Percentiles rank a stretch among this genome's conserved stretches.
Conservation (phyloP, 805 yeast species). For the Schwanniomyces polymorphus region DNA sequence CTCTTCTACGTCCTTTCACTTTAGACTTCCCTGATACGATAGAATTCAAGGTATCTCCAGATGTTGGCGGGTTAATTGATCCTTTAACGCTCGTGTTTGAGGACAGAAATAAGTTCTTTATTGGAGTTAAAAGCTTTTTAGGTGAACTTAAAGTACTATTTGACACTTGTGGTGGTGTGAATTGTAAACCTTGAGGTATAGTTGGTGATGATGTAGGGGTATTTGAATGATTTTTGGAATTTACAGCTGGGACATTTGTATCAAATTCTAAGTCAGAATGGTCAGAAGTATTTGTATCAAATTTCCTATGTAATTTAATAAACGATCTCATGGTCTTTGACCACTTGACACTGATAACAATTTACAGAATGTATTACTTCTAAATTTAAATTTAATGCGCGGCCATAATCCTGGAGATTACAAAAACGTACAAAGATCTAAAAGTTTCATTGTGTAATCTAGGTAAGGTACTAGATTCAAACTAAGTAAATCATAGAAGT, state of each 20-base stretch:
- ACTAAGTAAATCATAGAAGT: too few relatives aligned
- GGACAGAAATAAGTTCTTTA: slow-evolving; percentile 28
- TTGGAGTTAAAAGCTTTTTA: slow-evolving; percentile 37
- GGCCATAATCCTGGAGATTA: background rate
- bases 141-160: slow-evolving; percentile 24
- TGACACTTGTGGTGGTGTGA: slow-evolving; percentile 17
- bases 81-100: slow-evolving; percentile 14
- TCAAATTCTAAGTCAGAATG: slow-evolving; percentile 3
- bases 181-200: slow-evolving; percentile 13
- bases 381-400: background rate
- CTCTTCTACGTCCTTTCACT: background rate
- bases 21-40: slow-evolving; percentile 3
- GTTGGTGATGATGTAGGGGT: slow-evolving; percentile 23
- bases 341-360: background rate
- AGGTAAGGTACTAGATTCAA: too few relatives aligned
- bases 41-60: slow-evolving; percentile 7
- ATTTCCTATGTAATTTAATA: slow-evolving; percentile 25
- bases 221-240: slow-evolving; percentile 1
- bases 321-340: slow-evolving; percentile 24
- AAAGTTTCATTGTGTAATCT: background rate
- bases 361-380: background rate
- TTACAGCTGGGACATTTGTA: background rate
- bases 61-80: background rate
- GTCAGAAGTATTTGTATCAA: slow-evolving; percentile 14
- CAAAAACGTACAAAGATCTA: background rate